Evolutionary conservation across 306 rosid species (phyloP).

Genomic region (Trichosanthes truncata): DNA sequence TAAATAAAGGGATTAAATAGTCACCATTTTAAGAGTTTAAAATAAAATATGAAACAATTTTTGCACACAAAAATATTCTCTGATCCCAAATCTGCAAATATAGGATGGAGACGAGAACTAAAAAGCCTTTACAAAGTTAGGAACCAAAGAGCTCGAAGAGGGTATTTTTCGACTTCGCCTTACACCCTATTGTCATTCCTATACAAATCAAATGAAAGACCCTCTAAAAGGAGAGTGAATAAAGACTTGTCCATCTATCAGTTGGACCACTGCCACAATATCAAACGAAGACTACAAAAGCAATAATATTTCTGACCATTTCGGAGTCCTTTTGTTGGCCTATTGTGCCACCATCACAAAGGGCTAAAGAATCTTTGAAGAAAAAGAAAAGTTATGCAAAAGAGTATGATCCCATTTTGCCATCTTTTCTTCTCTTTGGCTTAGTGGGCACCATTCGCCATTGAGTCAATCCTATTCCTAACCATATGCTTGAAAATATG

Average conservation of each 20-base stretch:
- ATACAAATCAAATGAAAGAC: not conserved
- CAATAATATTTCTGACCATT: not conserved
- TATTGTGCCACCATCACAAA: no score
- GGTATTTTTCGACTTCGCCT: not conserved
- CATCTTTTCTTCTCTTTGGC: not conserved
- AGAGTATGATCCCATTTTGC: no score
- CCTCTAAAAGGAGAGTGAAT: not conserved
- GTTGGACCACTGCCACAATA: not conserved
- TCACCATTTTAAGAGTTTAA: no score
- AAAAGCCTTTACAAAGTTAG: not conserved
- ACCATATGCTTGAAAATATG: not conserved
- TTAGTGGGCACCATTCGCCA: not conserved
- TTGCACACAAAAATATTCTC: no score
- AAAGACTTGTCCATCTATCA: not conserved
- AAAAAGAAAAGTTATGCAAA: no score
- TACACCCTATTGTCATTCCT: not conserved
- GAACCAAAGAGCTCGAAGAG: not conserved
- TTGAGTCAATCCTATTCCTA: not conserved
- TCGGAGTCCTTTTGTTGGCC: no score
- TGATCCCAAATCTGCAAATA: not conserved
- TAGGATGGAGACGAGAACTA: not conserved
- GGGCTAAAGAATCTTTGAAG: no score
- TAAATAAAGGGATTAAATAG: no score
- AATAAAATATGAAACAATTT: no score
- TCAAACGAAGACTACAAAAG: not conserved